Percentiles rank a stretch among this genome's conserved stretches.
These are phyloP conservation scores for Huiozyma sinensis DNA, from an alignment of 805 yeast species.

Conservation along the genomic window DNA sequence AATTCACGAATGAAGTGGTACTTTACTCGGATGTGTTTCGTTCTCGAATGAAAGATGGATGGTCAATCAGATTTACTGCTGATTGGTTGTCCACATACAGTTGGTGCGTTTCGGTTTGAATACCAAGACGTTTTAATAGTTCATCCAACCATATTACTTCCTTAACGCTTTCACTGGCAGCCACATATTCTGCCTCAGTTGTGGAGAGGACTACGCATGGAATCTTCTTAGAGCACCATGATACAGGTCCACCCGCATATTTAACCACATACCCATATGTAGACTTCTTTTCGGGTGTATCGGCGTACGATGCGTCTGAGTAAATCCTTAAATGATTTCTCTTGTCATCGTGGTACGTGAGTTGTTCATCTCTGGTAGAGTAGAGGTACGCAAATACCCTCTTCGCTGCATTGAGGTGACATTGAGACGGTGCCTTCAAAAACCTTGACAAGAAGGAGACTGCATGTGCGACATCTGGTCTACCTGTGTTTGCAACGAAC, in stretches of 20 bases:
- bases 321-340: not conserved
- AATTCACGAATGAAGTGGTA: no score
- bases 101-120: not conserved
- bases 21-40: no score
- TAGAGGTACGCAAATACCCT: constrained; percentile 5
- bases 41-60: no score
- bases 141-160: constrained; percentile 1
- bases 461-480: constrained; percentile 8
- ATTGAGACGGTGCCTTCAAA: constrained; percentile 2
- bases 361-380: constrained; percentile 2
- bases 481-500: constrained; percentile 6
- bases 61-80: not conserved
- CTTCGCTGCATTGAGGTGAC: constrained; percentile 4
- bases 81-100: constrained; percentile 4
- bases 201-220: not conserved
- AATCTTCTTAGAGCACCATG: no score
- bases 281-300: not conserved
- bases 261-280: not conserved
- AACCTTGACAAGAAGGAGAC: constrained; percentile 5
- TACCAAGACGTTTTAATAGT: constrained; percentile 1
- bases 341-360: no score
- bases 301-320: constrained; percentile 1
- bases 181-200: constrained; percentile 1
- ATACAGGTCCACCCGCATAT: not conserved
- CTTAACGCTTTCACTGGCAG: constrained; percentile 1